Percentiles rank a stretch among this genome's conserved stretches.
phyloP scores from a whole-genome alignment of 129 eudicot species.

The Arctium minus region DNA sequence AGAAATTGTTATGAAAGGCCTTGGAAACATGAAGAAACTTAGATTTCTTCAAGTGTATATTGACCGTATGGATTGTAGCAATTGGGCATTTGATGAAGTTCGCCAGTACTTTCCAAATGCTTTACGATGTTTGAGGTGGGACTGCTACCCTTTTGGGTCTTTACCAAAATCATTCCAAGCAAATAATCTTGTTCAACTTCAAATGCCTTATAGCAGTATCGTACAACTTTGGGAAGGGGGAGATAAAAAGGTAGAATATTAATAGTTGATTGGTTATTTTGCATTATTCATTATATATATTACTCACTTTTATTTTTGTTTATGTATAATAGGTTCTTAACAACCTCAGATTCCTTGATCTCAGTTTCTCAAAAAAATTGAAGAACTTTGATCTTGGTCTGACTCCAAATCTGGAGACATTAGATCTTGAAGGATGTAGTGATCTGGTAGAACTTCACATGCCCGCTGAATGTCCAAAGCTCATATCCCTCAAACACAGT shows the following conservation, averaged over 20 bases:
- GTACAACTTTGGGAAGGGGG: neutral
- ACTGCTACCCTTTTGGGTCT: neutral
- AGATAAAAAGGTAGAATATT: constrained; percentile 5
- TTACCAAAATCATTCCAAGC: constrained; percentile 4
- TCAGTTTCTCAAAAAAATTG: neutral
- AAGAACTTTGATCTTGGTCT: neutral
- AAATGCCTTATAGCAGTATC: neutral
- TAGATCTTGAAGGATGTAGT: neutral
- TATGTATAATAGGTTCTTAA: neutral
- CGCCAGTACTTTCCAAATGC: neutral
- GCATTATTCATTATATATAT: neutral
- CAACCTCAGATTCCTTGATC: neutral
- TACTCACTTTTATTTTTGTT: neutral
- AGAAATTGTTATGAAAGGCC: neutral
- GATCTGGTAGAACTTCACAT: neutral
- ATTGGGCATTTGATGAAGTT: neutral
- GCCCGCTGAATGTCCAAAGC: neutral
- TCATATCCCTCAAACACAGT: neutral
- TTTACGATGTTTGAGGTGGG: neutral
- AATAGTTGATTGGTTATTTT: neutral
- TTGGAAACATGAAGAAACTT: neutral
- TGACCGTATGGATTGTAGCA: neutral
- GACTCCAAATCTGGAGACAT: neutral
- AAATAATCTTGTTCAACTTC: neutral
- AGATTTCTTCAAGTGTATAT: neutral